Base-by-base conservation (phyloP, 2,329 filamentous ascomycete genomes). In the Paecilomyces formosus region DNA sequence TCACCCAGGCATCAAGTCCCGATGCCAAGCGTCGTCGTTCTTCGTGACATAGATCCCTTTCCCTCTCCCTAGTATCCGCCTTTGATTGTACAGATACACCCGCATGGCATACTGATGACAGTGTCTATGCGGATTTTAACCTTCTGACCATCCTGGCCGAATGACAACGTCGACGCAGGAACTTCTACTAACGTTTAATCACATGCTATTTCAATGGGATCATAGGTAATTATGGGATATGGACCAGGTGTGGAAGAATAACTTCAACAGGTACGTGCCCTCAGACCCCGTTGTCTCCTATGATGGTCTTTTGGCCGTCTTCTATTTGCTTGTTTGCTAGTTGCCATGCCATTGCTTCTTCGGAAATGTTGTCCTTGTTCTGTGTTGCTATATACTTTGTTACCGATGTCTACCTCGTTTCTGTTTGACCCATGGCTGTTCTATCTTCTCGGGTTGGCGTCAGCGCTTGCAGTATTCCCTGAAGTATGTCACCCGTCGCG, bases 1-100 rank as follows among this genome's bases (percentile, higher is more conserved):
- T 66, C 58, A 64, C 58, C 35, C 65, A 65, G 63, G 63, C 56
- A 30, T 61, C 61, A 13, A 60, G 62, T 45, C 59, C 65, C 74
- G 81, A 81, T 68, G 68, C 74, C 71, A 85, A 83, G 74, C 82
- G 82, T 65, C 78, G 76, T 68, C 81, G 81, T 58, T 76, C 77
- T 64, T 77, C 73, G 71, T 71, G 63, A 70, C 63, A 54, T 54
- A 54, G 18, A 28, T 35, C 51, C 52, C n/a, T 50, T 33, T 59
- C 39, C 26, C 35, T 45, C 39, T 57, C 52, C 31, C 55, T 50
- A 26, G 39, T 45, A 45, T 18, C 39, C n/a, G 39, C 39, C 39
- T 18, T 45, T 31, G n/a, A 45, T 9, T 45, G 39, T 45, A 45
- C 39, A 45, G 39, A 18, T 45, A 45, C 8, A 8, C n/a, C 39